Evolutionary conservation across 306 rosid species (phyloP).

Genomic region (Carpinus fangiana): DNA sequence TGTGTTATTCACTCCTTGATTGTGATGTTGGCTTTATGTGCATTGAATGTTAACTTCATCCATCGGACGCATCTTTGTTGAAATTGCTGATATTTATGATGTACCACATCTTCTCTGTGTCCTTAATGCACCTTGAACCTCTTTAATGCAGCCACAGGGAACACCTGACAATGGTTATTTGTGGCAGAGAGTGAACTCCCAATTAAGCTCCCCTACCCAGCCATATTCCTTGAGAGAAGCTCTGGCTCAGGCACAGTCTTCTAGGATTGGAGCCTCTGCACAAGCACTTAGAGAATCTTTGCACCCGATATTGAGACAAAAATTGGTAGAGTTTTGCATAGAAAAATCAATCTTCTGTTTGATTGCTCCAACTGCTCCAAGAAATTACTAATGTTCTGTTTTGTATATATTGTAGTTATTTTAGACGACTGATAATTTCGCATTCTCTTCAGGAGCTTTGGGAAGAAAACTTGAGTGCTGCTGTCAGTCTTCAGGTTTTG

Average conservation of each 20-base stretch:
- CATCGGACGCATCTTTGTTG: constrained; percentile 1
- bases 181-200: constrained; percentile 97
- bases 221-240: constrained; percentile 99
- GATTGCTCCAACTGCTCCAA: neutral
- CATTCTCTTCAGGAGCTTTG: constrained; percentile 78
- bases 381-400: neutral
- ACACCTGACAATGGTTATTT: constrained; percentile 90
- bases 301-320: constrained; percentile 96
- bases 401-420: neutral
- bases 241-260: constrained; percentile 96
- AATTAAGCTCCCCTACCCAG: constrained; percentile 96
- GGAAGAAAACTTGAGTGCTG: constrained; percentile 98
- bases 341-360: neutral
- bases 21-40: neutral
- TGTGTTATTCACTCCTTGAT: constrained; percentile 18
- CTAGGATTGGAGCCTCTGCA: constrained; percentile 98
- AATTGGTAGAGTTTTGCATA: constrained; percentile 58
- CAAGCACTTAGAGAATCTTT: constrained; percentile 97
- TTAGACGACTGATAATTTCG: constrained; percentile 23
- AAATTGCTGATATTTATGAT: neutral
- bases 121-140: constrained; percentile 26
- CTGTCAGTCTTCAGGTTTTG: constrained; percentile 92
- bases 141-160: constrained; percentile 83
- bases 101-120: neutral
- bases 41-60: neutral